phyloP scores from a whole-genome alignment of 2,329 filamentous ascomycete genomes.

The Atkinsonella hypoxylon region DNA sequence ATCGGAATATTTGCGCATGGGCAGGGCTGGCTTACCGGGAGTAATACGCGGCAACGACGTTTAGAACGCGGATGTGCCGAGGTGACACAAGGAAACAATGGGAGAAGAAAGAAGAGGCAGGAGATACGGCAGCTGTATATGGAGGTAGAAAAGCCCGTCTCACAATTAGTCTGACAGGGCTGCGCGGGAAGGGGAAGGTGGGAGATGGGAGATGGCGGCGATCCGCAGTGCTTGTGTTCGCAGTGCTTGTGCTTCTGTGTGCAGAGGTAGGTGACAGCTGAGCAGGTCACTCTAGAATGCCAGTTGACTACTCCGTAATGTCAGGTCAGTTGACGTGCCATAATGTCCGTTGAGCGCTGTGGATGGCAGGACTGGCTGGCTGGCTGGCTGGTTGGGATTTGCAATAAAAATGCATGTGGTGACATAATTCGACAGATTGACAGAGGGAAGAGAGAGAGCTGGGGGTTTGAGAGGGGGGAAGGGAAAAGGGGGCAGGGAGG shows the following conservation, averaged over 20 bases:
- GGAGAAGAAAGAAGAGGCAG: background rate
- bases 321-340: background rate
- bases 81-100: background rate
- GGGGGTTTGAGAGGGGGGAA: too few species aligned
- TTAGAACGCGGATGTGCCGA: background rate
- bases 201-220: background rate
- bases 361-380: background rate
- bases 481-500: too few species aligned
- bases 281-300: background rate
- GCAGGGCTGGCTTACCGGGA: background rate
- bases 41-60: background rate
- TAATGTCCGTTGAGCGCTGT: background rate
- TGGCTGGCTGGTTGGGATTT: background rate
- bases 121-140: background rate
- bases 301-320: background rate
- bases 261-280: background rate
- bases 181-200: background rate
- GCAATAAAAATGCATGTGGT: background rate
- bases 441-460: too few species aligned
- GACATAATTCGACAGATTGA: background rate
- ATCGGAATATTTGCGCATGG: background rate
- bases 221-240: too few species aligned
- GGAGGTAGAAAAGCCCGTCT: background rate
- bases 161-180: background rate
- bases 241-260: background rate